Evolutionary conservation across 495 filamentous ascomycete species (phyloP).

Genomic region (Lophium mytilinum): DNA sequence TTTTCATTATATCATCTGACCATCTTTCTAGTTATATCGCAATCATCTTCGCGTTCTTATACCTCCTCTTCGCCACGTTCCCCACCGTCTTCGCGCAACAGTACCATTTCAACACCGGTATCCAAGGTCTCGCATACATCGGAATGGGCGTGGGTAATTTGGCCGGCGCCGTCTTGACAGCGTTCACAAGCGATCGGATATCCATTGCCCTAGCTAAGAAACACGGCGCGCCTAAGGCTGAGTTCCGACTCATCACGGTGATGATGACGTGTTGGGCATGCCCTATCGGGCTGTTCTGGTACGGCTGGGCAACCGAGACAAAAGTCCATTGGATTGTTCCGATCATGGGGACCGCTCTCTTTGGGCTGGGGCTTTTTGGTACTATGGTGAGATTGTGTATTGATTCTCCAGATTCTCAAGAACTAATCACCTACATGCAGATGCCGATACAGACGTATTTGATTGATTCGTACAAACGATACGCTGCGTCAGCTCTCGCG

Average conservation of each 20-base stretch:
- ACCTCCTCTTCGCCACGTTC: constrained; percentile 2
- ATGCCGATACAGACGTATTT: constrained; percentile 28
- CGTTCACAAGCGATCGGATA: background rate
- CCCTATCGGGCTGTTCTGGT: constrained; percentile 10
- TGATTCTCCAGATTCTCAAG: background rate
- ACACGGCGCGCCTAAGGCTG: constrained; percentile 16
- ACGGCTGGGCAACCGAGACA: constrained; percentile 27
- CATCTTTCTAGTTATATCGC: background rate
- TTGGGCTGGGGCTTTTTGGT: constrained; percentile 50
- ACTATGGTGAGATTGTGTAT: constrained; percentile 26
- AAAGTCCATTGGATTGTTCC: constrained; percentile 24
- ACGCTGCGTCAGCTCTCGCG: constrained; percentile 34
- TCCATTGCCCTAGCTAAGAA: background rate
- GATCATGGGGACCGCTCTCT: constrained; percentile 28
- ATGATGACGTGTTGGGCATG: background rate
- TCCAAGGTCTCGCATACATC: constrained; percentile 2
- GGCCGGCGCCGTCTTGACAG: background rate
- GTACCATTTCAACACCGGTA: constrained; percentile 3
- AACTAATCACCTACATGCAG: background rate
- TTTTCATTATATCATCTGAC: background rate
- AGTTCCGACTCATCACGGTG: constrained; percentile 14
- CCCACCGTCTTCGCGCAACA: background rate
- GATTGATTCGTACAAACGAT: constrained; percentile 31
- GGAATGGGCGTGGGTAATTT: constrained; percentile 6
- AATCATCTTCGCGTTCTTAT: constrained; percentile 5